phyloP scores from a whole-genome alignment of 495 filamentous ascomycete genomes.

The Neurospora africana region DNA sequence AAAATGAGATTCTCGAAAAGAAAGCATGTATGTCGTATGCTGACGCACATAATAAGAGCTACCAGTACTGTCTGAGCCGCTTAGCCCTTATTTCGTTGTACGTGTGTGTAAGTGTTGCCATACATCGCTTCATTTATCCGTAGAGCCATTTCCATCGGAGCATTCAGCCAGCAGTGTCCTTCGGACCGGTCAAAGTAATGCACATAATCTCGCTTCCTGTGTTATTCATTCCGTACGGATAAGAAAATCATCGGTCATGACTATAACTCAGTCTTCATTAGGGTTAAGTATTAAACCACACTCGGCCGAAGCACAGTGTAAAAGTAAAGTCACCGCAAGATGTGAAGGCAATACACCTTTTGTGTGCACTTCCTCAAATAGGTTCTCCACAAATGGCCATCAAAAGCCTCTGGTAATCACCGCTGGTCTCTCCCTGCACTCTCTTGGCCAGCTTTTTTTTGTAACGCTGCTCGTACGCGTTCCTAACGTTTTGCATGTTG shows the following conservation, averaged over 20 bases:
- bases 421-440: conserved; percentile 74
- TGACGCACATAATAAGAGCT: background rate
- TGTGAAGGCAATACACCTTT: background rate
- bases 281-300: background rate
- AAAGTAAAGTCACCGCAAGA: background rate
- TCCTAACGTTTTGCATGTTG: conserved; percentile 62
- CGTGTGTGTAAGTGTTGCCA: background rate
- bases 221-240: background rate
- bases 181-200: background rate
- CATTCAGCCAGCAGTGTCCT: background rate
- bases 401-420: conserved; percentile 67
- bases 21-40: background rate
- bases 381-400: conserved; percentile 28
- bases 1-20: background rate
- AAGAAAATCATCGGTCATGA: background rate
- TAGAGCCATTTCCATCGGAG: background rate
- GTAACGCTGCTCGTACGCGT: conserved; percentile 58
- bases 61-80: background rate
- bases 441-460: conserved; percentile 48
- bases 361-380: background rate
- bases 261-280: background rate
- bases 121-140: background rate
- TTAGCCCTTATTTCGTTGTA: background rate
- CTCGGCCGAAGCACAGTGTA: background rate
- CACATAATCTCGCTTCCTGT: background rate